phyloP scores from a whole-genome alignment of 768 basidiomycete species.

The Tephrocybe sp. region DNA sequence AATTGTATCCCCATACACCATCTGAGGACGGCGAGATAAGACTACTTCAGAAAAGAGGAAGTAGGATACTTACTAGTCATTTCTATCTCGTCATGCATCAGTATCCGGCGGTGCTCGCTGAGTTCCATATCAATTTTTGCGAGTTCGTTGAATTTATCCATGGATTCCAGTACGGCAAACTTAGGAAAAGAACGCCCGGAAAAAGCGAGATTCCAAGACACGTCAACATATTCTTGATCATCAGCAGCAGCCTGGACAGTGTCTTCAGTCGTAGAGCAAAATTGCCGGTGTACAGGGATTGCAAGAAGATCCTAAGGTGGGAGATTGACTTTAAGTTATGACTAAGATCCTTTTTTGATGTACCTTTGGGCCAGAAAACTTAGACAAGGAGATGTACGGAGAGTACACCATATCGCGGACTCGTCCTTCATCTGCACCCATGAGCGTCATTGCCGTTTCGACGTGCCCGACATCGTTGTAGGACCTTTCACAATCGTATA shows the following conservation, averaged over 20 bases:
- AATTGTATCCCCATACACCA: constrained; percentile 26
- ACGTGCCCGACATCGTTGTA: constrained; percentile 26
- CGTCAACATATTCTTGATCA: constrained; percentile 26
- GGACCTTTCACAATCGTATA: constrained; percentile 23
- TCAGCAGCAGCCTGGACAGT: neutral
- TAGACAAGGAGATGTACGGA: constrained; percentile 19
- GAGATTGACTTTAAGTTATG: neutral
- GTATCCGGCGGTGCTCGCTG: constrained; percentile 20
- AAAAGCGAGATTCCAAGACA: constrained; percentile 34
- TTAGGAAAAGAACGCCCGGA: constrained; percentile 26
- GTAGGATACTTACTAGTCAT: constrained; percentile 21
- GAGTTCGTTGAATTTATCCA: neutral
- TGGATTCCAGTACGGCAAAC: constrained; percentile 17
- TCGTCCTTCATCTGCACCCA: constrained; percentile 6
- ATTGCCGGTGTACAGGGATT: constrained; percentile 28
- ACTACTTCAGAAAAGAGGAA: neutral
- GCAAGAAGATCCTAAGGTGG: constrained; percentile 12
- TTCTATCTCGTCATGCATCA: constrained; percentile 23
- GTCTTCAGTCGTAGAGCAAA: constrained; percentile 14
- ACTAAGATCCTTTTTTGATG: neutral
- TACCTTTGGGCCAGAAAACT: constrained; percentile 30
- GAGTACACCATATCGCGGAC: constrained; percentile 14
- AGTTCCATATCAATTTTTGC: constrained; percentile 17
- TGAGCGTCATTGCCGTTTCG: constrained; percentile 16
- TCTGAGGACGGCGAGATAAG: constrained; percentile 17